A percentile compares a stretch with the other conserved stretches of the same genome.
Evolutionary conservation across 2,329 filamentous ascomycete genomes (phyloP).

Genomic region (Stachybotrys echinatus): DNA sequence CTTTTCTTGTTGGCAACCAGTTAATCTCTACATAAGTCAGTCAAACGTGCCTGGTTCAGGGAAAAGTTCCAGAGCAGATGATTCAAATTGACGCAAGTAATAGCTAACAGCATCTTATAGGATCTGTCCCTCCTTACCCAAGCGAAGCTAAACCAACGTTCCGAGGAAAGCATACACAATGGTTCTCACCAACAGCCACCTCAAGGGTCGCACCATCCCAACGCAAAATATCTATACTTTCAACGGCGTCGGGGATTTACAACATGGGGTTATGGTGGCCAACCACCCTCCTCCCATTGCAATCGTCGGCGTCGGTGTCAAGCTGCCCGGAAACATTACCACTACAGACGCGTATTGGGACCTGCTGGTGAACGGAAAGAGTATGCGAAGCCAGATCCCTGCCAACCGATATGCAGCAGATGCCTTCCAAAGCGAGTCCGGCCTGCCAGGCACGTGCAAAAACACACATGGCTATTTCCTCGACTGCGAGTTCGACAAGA

Average conservation of each 20-base stretch:
- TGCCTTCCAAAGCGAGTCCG: neutral
- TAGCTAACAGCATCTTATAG: too few species aligned
- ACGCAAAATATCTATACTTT: neutral
- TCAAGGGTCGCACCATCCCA: neutral
- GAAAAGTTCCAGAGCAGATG: too few species aligned
- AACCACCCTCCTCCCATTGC: neutral
- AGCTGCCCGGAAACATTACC: neutral
- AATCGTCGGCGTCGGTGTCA: neutral
- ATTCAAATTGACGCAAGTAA: too few species aligned
- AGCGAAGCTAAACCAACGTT: neutral
- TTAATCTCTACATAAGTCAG: too few species aligned
- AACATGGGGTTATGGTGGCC: neutral
- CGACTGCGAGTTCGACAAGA: constrained; percentile 13
- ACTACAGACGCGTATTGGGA: neutral
- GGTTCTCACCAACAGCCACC: neutral
- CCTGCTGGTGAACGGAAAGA: neutral
- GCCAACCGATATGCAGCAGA: neutral
- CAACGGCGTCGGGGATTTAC: neutral
- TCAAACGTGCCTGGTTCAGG: too few species aligned
- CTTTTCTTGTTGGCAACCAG: too few species aligned
- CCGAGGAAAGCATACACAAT: neutral
- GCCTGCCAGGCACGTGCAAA: constrained; percentile 3
- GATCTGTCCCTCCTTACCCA: too few species aligned
- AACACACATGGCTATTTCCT: constrained; percentile 21
- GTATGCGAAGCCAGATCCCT: neutral